A percentile compares a stretch with the other conserved stretches of the same genome.
Evolutionary conservation across 495 filamentous ascomycete species (phyloP).

Genomic region (Hypoxylon cercidicola): DNA sequence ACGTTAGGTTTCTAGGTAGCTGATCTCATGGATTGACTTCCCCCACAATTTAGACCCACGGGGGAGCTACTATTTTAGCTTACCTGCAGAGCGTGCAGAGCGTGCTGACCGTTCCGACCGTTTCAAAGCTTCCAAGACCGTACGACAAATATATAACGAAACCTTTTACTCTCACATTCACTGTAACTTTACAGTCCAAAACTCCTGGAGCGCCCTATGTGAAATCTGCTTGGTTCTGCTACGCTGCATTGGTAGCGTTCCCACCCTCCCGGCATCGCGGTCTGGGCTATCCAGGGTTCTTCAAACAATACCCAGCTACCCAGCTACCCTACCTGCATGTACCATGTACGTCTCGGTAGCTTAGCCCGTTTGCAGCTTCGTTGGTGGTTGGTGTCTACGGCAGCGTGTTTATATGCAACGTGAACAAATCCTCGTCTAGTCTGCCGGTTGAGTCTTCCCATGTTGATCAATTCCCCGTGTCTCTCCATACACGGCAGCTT

Average conservation of each 20-base stretch:
- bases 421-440: slow-evolving; percentile 18
- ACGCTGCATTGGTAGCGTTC: not conserved
- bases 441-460: slow-evolving; percentile 3
- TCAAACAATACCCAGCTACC: too few species aligned
- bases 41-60: slow-evolving; percentile 24
- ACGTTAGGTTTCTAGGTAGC: not conserved
- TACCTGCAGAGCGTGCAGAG: not conserved
- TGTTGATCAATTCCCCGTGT: slow-evolving; percentile 19
- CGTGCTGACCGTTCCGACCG: too few species aligned
- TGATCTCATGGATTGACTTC: slow-evolving; percentile 17
- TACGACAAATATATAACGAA: too few species aligned
- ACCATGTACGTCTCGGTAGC: not conserved
- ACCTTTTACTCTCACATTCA: too few species aligned
- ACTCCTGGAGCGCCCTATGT: slow-evolving; percentile 9
- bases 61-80: slow-evolving; percentile 4
- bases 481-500: not conserved
- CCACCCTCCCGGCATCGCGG: slow-evolving; percentile 24
- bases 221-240: slow-evolving; percentile 4
- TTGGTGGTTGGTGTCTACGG: not conserved
- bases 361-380: not conserved
- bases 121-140: too few species aligned
- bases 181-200: too few species aligned
- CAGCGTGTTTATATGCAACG: slow-evolving; percentile 3
- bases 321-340: not conserved
- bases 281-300: slow-evolving; percentile 5